A percentile compares a stretch with the other conserved stretches of the same genome.
Conservation (phyloP, 371 early-diverging fungal genomes). For the Haplosporangium sp. region DNA sequence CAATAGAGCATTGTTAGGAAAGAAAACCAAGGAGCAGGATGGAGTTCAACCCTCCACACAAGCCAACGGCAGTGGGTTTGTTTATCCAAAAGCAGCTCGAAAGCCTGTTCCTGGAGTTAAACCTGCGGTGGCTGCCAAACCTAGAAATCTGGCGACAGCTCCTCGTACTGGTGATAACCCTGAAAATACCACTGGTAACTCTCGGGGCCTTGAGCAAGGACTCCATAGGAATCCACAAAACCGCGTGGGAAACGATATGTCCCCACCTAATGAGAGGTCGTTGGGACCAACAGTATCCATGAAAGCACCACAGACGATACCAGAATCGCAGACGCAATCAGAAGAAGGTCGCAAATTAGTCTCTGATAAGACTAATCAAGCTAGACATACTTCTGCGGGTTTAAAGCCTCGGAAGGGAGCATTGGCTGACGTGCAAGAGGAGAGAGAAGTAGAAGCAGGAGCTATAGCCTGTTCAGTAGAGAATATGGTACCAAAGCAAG, state of each 20-base stretch:
- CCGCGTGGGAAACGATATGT: neutral
- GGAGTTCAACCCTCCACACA: neutral
- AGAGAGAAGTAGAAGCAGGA: neutral
- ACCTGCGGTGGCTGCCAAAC: slow-evolving; percentile 41
- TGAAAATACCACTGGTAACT: neutral
- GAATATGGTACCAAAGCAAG: neutral
- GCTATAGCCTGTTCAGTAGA: neutral
- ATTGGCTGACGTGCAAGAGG: neutral
- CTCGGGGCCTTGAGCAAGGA: slow-evolving; percentile 10
- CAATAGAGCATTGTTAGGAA: neutral
- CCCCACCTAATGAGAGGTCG: neutral
- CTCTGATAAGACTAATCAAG: neutral
- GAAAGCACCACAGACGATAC: slow-evolving; percentile 30
- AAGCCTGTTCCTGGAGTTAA: slow-evolving; percentile 40
- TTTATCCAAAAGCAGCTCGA: slow-evolving; percentile 46
- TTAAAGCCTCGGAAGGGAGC: neutral
- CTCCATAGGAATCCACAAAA: neutral
- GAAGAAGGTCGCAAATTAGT: neutral
- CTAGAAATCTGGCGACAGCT: slow-evolving; percentile 7
- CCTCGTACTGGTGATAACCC: neutral
- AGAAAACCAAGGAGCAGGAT: neutral
- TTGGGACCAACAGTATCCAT: slow-evolving; percentile 11
- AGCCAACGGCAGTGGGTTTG: slow-evolving; percentile 11
- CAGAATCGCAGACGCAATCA: neutral
- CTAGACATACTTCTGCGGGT: neutral